Evolutionary conservation across 2,329 filamentous ascomycete genomes (phyloP), one percentile per base, ranked within the genome.

Genomic region (Claviceps sp.): DNA sequence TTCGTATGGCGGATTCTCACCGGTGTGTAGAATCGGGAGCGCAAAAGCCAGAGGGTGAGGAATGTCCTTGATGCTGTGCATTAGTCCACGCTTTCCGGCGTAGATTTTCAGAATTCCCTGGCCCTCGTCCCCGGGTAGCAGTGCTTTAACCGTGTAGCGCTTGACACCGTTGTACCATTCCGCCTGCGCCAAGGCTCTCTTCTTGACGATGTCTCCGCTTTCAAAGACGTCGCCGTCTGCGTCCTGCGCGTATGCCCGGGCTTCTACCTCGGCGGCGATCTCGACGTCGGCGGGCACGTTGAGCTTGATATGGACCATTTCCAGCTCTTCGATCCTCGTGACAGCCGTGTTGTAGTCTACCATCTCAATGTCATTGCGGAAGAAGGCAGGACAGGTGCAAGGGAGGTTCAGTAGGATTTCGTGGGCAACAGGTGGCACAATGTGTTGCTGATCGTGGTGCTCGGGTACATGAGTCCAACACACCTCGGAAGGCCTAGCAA

Each of bases 41-140:
- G 89, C 82, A 57, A 97, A 84, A 0, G 91, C 90, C 51, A 98
- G 72, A 2, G 90, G 84, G 63, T 98, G 91, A 7, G 93, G 90
- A 52, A 96, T 96, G 64, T 96, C 88, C 66, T 93, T 93, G 72
- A 93, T 91, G 57, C 87, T 94, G 70, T 97, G 93, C 90, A 97
- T 97, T 51, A 98, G 75, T 0, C 94, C 94, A 56, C 90, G 82
- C 67, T 90, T 93, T 55, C 94, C 93, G 13, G 90, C 91, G 66
- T 96, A 98, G 38, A 98, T 74, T 66, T 94, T 96, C 53, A 98
- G 72, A 13, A 85, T 79, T 43, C 88, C 93, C 43, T 87, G 84
- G 13, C 90, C 90, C 68, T 96, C 91, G 59, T 97, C 91, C 26
- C 88, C 86, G 1, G 94, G 91, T 0, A 98, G 73, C 16, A 97